Base-by-base conservation (phyloP, 495 filamentous ascomycete species). In the Thermothielavioides terrestris region DNA sequence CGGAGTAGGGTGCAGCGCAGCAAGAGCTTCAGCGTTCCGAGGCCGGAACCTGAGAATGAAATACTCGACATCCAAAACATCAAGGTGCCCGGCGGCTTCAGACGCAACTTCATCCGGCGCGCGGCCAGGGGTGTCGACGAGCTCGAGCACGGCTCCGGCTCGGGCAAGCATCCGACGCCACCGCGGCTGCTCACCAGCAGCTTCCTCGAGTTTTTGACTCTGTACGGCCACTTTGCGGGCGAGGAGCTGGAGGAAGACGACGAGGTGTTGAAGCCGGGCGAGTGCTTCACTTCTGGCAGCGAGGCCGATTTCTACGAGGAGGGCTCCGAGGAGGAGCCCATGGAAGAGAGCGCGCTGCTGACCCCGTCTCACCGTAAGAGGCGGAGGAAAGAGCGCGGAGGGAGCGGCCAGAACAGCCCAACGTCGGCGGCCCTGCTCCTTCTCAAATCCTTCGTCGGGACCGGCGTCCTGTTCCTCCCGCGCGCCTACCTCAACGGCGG, bases 201-300 rank as follows among this genome's bases (percentile, higher is more conserved):
- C 67, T 98, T 98, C 59, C 79, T 96, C 37, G 94, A 98, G 62
- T 98, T 97, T 57, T 65, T 98, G 42, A 89, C 85, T 7, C 73
- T 98, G 14, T 96, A 95, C 57, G 92, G 94, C 4, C 94, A 97
- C 68, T 98, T 97, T 64, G 92, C 92, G 14, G 92, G 92, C 60
- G 92, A 98, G 67, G 82, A 94, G 61, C 76, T 98, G 6, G 89
- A 95, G 65, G 89, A 96, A 61, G 92, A 96, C 56, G 91, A 97
- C 48, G 91, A 95, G 62, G 88, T 79, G 3, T 69, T 94, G 50
- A 77, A 74, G 14, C 85, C 85, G 5, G 85, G 91, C 64, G 89
- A 94, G 55, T 95, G 91, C 60, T 89, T 92, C 58, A 79, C 80
- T 8, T 83, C 83, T 6, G 83, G 82, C 38, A 73, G 77, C 35